Evolutionary conservation across 495 filamentous ascomycete species (phyloP), one percentile per base, ranked within the genome.

Genomic region (Darksidea phi): DNA sequence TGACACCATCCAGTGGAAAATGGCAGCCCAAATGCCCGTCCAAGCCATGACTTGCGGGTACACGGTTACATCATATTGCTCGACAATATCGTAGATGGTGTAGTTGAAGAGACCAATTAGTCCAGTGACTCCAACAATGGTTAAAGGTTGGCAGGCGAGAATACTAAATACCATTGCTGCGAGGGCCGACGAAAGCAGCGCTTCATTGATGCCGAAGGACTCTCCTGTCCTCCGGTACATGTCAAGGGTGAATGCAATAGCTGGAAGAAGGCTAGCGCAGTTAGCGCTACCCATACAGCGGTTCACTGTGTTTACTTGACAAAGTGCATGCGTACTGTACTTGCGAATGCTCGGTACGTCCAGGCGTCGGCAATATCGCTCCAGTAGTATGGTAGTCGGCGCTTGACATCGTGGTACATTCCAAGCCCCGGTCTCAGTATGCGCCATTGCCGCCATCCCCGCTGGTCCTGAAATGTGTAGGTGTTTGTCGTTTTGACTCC

Each of bases 161-260:
- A 64, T 57, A 34, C 60, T 66, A 50, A 76, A 76, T 1, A 76
- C 74, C 26, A 75, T 56, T 21, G 70, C 73, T 1, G 68, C 74
- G 4, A 76, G 53, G 1, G 69, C 74, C 2, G 72, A 74, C 2
- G 74, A 67, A 43, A 76, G 70, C 18, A 76, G 69, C 0, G 66
- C 74, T 52, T 76, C 74, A 42, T 76, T 76, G 51, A 76, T 66
- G 42, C 74, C 74, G 58, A 68, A 76, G 67, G 64, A 71, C 23
- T 62, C 66, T 42, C 60, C 65, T 2, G 74, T 76, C 13, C 57
- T 37, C 1, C 63, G 52, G 20, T 54, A 64, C 74, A 76, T 76
- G 61, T 76, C 72, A 4, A 75, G 57, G 28, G 60, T 43, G 59
- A 74, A 76, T 18, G 74, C 74, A 12, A 76, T 49, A 1, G 74